Evolutionary conservation across 805 yeast species (phyloP).

Genomic region (Nakazawaea populi): DNA sequence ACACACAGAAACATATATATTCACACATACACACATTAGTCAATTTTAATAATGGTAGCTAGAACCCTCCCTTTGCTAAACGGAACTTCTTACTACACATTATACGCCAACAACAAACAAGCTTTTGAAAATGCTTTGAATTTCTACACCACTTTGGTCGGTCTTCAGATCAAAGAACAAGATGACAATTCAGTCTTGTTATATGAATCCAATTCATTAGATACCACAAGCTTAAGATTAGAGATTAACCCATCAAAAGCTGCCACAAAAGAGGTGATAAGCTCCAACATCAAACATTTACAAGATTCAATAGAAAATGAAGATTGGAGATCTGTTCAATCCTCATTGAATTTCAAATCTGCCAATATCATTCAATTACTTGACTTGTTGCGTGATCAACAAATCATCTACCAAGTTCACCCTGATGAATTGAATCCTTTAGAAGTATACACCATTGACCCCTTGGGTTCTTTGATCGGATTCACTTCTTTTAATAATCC

Average conservation of each 20-base stretch:
- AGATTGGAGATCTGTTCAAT: conserved; percentile 47
- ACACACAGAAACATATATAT: no score
- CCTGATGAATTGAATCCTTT: conserved; percentile 74
- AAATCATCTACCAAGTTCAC: conserved; percentile 43
- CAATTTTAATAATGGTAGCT: not conserved
- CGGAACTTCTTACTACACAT: conserved; percentile 47
- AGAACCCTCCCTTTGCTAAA: conserved; percentile 36
- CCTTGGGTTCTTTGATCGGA: conserved; percentile 78
- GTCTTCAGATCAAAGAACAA: conserved; percentile 25
- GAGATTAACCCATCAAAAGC: conserved; percentile 20
- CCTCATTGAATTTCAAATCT: conserved; percentile 41
- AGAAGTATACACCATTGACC: conserved; percentile 76
- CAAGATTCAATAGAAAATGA: conserved; percentile 20
- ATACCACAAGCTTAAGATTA: conserved; percentile 18
- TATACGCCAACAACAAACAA: conserved; percentile 44
- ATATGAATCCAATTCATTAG: conserved; percentile 22
- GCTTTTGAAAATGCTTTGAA: conserved; percentile 39
- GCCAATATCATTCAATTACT: conserved; percentile 33
- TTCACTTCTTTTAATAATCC: conserved; percentile 63
- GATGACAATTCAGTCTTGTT: conserved; percentile 25
- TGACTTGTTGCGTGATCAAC: conserved; percentile 23
- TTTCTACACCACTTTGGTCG: conserved; percentile 51
- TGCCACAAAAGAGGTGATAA: conserved; percentile 18
- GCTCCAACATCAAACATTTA: conserved; percentile 23
- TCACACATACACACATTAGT: not conserved